Evolutionary conservation across 1,284 basidiomycete species (phyloP).

Genomic region (Fomitopsis palustris): DNA sequence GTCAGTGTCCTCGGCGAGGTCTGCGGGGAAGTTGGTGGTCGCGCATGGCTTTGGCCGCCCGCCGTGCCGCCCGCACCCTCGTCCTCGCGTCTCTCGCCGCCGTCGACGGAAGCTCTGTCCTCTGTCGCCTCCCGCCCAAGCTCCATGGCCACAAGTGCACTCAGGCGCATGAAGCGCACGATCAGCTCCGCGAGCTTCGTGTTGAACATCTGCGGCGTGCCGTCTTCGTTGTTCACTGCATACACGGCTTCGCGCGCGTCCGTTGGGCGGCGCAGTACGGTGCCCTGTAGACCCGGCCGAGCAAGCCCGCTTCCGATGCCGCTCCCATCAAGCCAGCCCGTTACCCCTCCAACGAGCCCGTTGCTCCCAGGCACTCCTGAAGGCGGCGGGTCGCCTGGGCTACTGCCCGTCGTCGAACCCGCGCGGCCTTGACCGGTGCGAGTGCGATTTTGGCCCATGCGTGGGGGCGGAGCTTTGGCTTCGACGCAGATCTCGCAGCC

Average conservation of each 20-base stretch:
- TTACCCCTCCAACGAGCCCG: slow-evolving; percentile 46
- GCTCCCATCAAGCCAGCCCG: slow-evolving; percentile 67
- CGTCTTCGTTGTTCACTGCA: slow-evolving; percentile 13
- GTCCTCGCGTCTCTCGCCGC: slow-evolving; percentile 27
- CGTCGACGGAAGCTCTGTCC: slow-evolving; percentile 29
- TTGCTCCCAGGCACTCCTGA: slow-evolving; percentile 10
- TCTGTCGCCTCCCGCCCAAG: slow-evolving; percentile 56
- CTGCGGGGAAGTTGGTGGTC: slow-evolving; percentile 19
- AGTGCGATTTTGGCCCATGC: slow-evolving; percentile 16
- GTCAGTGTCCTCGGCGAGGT: slow-evolving; percentile 20
- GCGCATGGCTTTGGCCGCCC: not conserved
- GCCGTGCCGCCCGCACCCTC: not conserved
- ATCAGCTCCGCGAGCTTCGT: slow-evolving; percentile 68
- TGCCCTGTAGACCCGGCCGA: slow-evolving; percentile 49
- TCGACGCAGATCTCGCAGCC: slow-evolving; percentile 72
- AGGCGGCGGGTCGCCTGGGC: slow-evolving; percentile 17
- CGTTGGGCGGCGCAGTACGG: slow-evolving; percentile 46
- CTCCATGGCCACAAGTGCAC: slow-evolving; percentile 71
- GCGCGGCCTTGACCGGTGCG: slow-evolving; percentile 18
- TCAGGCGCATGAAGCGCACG: slow-evolving; percentile 68
- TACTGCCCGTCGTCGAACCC: slow-evolving; percentile 22
- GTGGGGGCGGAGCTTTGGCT: slow-evolving; percentile 34
- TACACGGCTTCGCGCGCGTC: slow-evolving; percentile 9
- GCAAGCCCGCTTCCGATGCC: slow-evolving; percentile 68
- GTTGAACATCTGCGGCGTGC: slow-evolving; percentile 40